Base-by-base conservation (phyloP, 2,329 filamentous ascomycete genomes). In the Aspergillus tamarii region DNA sequence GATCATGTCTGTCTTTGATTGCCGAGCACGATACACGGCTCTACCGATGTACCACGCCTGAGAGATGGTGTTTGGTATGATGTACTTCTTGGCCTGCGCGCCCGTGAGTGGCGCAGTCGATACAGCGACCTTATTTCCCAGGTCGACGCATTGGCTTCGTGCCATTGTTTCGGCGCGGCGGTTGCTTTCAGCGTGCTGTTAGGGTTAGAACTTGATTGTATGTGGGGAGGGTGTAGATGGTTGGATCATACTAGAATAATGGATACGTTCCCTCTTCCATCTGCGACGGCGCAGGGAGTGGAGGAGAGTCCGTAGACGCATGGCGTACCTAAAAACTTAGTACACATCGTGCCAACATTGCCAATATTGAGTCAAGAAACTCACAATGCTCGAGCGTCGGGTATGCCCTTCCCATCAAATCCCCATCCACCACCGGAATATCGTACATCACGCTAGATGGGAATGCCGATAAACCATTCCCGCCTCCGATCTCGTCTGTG, bases 341-440 rank as follows among this genome's bases (percentile, higher is more conserved):
- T 48, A 6, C 12, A 32, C 2, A 12, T 8, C 2, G 34, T 7
- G 34, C 16, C 6, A 16, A 36, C 5, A 7, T 16, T 8, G 4
- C 9, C 16, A 1, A 14, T 10, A 21, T n/a, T 9, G 26, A 19
- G 23, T 10, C 14, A 32, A 48, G 11, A 11, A 16, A 60, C 66
- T 52, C 50, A 67, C 67, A 57, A n/a, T 70, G 66, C n/a, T 65
- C 65, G 26, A 69, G 59, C 8, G 63, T 69, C 1, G 81, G 81
- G 66, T 81, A 83, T 8, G 80, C 81, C 21, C 81, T 71, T 11
- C 81, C 81, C 81, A 83, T 83, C 72, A 80, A 78, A 63, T 83
- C 81, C 4, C 77, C 80, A 58, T 83, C 81, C 4, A 82, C 74
- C 26, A 78, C 77, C 0, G 81, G 80, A 11, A 81, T 69, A 50